Evolutionary conservation across 2,329 filamentous ascomycete genomes (phyloP), one percentile per base, ranked within the genome.

Genomic region (Verticillium klebahnii): DNA sequence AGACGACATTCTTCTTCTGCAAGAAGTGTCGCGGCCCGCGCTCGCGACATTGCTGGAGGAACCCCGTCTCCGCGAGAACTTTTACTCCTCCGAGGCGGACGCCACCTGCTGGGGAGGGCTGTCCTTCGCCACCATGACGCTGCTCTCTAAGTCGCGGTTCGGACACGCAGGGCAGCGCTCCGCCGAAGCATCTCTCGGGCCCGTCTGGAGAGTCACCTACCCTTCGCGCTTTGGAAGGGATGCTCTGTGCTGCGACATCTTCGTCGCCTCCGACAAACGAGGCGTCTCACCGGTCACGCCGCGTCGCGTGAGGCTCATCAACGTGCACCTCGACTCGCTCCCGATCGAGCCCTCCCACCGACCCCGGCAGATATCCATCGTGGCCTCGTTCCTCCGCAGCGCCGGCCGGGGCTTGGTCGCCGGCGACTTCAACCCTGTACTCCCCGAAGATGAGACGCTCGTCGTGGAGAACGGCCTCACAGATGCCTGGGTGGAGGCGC

Each of bases 371-470:
- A 45, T 77, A 1, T 64, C 67, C 0, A 69, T 72, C 15, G 63
- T 69, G 2, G 65, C 70, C 0, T 61, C 60, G 4, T 63, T 73
- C 14, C 64, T 78, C 3, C 66, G 63, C 29, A 64, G 64, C 15
- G 61, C 68, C 3, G 70, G 68, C 1, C 65, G 62, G 29, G 75
- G 74, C 0, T 54, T 78, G 4, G 68, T 78, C 2, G 75, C 75
- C 3, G 77, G 76, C 12, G 75, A 78, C 59, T 78, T 78, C 62
- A 78, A 78, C 59, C 72, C 73, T 2, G 71, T 76, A 3, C 64
- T 75, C 3, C 69, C 72, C 0, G 70, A 74, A 55, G 77, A 79
- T 59, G 62, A 64, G 2, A 50, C 58, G 0, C 67, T 77, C 5
- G 62, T 78, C 0, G 59, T 62, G 14, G 65, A 67, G 2, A 77